These are phyloP conservation scores for Physocladia obscura DNA, from an alignment of 192 early-diverging fungal genomes.

Conservation along the genomic window DNA sequence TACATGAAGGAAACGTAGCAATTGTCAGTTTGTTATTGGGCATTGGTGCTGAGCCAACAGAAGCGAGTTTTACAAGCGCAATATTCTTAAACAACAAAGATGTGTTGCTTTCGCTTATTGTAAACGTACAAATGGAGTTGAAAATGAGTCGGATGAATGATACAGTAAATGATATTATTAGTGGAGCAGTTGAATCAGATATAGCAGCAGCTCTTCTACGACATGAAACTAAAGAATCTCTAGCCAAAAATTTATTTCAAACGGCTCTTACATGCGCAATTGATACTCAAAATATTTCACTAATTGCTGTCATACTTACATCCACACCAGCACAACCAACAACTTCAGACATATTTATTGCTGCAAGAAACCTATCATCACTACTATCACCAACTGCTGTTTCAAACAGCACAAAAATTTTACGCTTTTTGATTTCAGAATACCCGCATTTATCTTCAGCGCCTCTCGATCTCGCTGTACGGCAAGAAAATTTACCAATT, in stretches of 20 bases:
- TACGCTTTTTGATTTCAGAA: background rate
- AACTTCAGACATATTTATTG: background rate
- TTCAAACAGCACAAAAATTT: background rate
- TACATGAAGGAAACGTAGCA: conserved; percentile 1
- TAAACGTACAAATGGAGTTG: no score
- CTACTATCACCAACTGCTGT: no score
- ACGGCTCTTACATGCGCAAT: conserved; percentile 2
- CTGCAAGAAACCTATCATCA: no score
- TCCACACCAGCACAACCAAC: background rate
- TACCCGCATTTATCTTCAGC: background rate
- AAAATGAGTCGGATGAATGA: no score
- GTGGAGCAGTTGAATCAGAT: no score
- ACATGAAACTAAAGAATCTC: background rate
- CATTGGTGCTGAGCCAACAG: background rate
- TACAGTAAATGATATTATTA: no score
- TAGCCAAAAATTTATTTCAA: conserved; percentile 6
- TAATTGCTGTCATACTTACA: background rate
- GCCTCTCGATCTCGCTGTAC: conserved; percentile 2
- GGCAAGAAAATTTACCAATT: background rate
- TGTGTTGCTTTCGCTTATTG: background rate
- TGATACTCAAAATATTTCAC: background rate
- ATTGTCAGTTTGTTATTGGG: background rate
- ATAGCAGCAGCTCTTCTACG: no score
- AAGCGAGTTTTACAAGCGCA: conserved; percentile 6
- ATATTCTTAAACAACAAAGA: conserved; percentile 8